Base-by-base conservation (phyloP, 2,329 filamentous ascomycete genomes). In the Fusarium tanahbumbuense region DNA sequence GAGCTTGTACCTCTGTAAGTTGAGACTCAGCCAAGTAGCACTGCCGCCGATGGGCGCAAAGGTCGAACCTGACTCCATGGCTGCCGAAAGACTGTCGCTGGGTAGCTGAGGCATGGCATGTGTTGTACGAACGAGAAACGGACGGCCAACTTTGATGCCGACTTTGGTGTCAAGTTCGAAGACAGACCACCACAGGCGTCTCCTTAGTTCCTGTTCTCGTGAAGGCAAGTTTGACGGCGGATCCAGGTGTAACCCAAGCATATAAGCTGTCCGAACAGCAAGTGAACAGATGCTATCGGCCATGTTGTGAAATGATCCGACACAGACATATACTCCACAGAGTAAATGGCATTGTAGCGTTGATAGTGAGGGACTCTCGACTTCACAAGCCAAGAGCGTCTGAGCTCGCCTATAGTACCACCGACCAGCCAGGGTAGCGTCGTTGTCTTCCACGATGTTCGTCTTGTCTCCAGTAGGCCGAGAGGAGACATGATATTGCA, bases 331-430 rank as follows among this genome's bases (percentile, higher is more conserved):
- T 1, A 65, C 15, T 0, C 11, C 60, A 6, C 62, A 65, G 5
- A 65, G 52, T 1, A 65, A 4, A 23, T 65, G 32, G 3, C 62
- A 65, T 4, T 65, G 62, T 5, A 65, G 15, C 1, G 62, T 65
- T 4, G 62, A 65, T 0, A 65, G 28, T 4, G 62, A 65, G 2
- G 62, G 62, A 1, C 62, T 65, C 12, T 65, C 62, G 0, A 65
- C 41, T 10, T 65, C 62, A 3, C 53, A 65, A 0, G 62, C 60
- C 11, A 65, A 12, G 1, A 65, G 62, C 1, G 60, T 40, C n/a
- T 65, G 60, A 2, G 62, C 62, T 11, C 62, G 42, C 5, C 60
- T n/a, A 6, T 65, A 65, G 8, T 65, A 65, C 62, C 62, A 65
- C 6, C 62, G 16, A 1, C 62, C 62, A 10, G 62, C 62, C 15